Evolutionary conservation across 108 stramenopile genomes (phyloP), one percentile per base, ranked within the genome.

Genomic region (Mayamaea pseudoterrestris): DNA sequence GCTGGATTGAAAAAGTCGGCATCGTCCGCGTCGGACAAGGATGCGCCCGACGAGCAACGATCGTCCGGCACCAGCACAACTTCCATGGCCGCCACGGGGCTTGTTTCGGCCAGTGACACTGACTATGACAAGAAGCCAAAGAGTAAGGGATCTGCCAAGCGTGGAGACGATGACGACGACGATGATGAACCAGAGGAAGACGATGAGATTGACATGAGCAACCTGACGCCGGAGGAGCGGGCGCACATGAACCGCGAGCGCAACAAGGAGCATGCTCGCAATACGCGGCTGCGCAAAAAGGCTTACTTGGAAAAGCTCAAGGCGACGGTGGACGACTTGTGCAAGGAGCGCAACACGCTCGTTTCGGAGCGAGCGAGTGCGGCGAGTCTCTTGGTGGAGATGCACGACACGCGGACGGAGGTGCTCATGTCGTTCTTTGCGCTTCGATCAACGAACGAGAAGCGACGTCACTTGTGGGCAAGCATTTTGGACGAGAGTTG

Each of bases 271-370:
- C 93, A 94, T 60, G 93, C 93, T 22, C 69, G 86, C 27, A 94
- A 94, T 61, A 94, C 93, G 13, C 65, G 93, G 25, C 63, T 88
- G 21, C 73, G 93, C 23, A 94, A 94, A 62, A 94, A 94, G 63
- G 93, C 93, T n/a, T 94, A 89, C 46, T 57, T 98, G 20, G 90
- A 93, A 41, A 83, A 83, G 41, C 74, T 98, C 35, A 93, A 96
- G 63, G 62, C 63, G 25, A 83, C 87, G 3, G 89, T 95, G 13
- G 93, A 93, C 50, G 79, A 96, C 36, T 56, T 96, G 30, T 78
- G 81, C 32, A 60, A 68, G 17, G 87, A 90, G 47, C 71, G 87
- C 9, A 90, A 94, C 52, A 67, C 84, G 16, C 44, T 72, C 18
- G 66, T 81, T 1, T 62, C 74, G 22, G 88, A 91, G 47, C 65